Evolutionary conservation across 345 rosid species (phyloP).

Genomic region (Bruguiera parviflora): DNA sequence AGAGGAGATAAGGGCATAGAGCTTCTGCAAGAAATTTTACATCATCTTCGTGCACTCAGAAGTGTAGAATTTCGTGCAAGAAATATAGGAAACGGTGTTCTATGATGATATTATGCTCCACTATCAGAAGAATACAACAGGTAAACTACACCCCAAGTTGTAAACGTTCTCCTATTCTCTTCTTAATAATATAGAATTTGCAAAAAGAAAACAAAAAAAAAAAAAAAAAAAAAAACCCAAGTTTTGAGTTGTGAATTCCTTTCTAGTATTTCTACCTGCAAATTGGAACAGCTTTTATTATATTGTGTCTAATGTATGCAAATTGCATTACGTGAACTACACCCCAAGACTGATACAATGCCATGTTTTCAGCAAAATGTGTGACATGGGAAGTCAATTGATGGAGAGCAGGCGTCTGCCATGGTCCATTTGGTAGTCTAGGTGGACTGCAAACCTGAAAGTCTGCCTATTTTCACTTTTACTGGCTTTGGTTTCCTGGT

Average conservation of each 20-base stretch:
- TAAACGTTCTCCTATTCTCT: conserved; percentile 10
- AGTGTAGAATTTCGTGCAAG: conserved; percentile 49
- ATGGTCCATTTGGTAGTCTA: conserved; percentile 18
- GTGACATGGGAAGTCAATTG: conserved; percentile 20
- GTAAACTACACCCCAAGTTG: conserved; percentile 26
- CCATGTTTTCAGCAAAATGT: conserved; percentile 1
- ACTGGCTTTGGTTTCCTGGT: conserved; percentile 19
- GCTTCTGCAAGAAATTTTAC: conserved; percentile 77
- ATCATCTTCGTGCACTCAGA: conserved; percentile 78
- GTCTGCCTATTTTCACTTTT: conserved; percentile 11
- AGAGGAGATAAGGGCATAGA: conserved; percentile 88
- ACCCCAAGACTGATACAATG: conserved; percentile 8
- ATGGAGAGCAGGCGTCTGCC: conserved; percentile 36
- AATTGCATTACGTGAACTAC: conserved; percentile 15
- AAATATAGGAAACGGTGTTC: conserved; percentile 34
- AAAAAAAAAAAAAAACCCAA: conserved; percentile 49
- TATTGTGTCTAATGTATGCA: conserved; percentile 5
- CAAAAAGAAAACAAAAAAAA: conserved; percentile 38
- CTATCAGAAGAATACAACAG: conserved; percentile 10
- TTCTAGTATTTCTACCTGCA: neutral
- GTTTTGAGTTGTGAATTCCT: neutral
- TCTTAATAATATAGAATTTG: conserved; percentile 28
- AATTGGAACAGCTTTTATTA: neutral
- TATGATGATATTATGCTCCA: conserved; percentile 12
- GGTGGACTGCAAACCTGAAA: conserved; percentile 21